Evolutionary conservation across 345 rosid genomes (phyloP).

Genomic region (Eucalyptus polyanthemos): DNA sequence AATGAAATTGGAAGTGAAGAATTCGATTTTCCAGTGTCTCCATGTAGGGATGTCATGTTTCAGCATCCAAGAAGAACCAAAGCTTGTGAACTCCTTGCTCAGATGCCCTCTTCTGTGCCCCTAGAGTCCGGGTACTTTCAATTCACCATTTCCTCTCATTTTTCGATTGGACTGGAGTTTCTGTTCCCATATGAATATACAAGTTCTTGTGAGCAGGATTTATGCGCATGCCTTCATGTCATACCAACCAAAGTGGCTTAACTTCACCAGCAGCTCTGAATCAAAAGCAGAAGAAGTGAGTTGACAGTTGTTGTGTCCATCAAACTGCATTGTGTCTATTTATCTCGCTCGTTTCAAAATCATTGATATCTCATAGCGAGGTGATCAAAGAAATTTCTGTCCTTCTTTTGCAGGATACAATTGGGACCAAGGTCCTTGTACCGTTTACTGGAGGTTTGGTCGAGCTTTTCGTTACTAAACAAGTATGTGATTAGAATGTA

Average conservation of each 20-base stretch:
- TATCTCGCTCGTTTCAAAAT: neutral
- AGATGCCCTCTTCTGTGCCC: constrained; percentile 53
- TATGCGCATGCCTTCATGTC: constrained; percentile 62
- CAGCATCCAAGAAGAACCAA: constrained; percentile 51
- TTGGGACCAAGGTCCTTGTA: constrained; percentile 73
- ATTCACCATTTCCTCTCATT: neutral
- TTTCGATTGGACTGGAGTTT: neutral
- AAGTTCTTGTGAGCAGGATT: constrained; percentile 17
- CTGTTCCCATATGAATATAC: neutral
- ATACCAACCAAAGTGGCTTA: constrained; percentile 60
- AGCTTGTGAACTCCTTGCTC: constrained; percentile 64
- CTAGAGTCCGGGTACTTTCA: constrained; percentile 43
- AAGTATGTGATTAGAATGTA: constrained; percentile 18
- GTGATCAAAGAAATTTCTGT: neutral
- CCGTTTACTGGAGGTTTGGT: constrained; percentile 74
- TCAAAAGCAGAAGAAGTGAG: constrained; percentile 35
- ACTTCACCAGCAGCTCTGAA: constrained; percentile 38
- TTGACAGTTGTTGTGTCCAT: neutral
- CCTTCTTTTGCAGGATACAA: constrained; percentile 31
- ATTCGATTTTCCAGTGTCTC: constrained; percentile 28
- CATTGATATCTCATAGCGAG: neutral
- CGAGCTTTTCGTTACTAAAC: constrained; percentile 68
- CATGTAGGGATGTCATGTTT: constrained; percentile 57
- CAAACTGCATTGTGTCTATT: neutral
- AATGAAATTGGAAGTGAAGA: constrained; percentile 26